phyloP scores from a whole-genome alignment of 1,139 yeast genomes.

The Lodderomyces parapsilosis region DNA sequence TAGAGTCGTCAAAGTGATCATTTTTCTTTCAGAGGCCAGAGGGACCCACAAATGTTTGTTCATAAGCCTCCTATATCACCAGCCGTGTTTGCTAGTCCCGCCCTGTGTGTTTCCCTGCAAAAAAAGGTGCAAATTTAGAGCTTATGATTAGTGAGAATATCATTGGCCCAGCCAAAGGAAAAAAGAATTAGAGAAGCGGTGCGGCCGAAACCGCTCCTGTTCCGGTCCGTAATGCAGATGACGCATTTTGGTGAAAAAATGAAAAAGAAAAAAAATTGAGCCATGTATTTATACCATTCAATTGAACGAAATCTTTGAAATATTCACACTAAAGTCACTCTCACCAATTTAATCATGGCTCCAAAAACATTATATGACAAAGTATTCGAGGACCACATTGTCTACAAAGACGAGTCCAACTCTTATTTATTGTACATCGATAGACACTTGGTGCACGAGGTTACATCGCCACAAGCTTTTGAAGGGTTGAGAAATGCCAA shows the following conservation, averaged over 20 bases:
- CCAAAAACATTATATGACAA: conserved; percentile 89
- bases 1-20: too few species aligned
- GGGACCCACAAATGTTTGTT: too few species aligned
- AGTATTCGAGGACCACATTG: conserved; percentile 92
- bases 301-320: background rate
- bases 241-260: background rate
- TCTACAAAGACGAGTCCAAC: conserved; percentile 83
- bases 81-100: background rate
- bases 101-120: background rate
- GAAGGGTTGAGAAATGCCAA: conserved; percentile 90
- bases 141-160: conserved; percentile 1
- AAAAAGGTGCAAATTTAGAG: background rate
- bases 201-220: conserved; percentile 8
- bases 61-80: too few species aligned
- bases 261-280: background rate
- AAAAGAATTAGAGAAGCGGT: background rate
- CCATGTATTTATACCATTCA: background rate
- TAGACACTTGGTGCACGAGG: conserved; percentile 96
- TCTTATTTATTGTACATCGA: conserved; percentile 87
- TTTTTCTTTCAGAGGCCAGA: too few species aligned
- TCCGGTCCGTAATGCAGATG: conserved; percentile 5
- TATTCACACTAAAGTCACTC: too few species aligned
- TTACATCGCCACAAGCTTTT: conserved; percentile 97
- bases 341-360: too few species aligned
- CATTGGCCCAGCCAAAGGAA: background rate